Conservation (phyloP, 176 grass and related monocot species). For the Oryza australiensis region DNA sequence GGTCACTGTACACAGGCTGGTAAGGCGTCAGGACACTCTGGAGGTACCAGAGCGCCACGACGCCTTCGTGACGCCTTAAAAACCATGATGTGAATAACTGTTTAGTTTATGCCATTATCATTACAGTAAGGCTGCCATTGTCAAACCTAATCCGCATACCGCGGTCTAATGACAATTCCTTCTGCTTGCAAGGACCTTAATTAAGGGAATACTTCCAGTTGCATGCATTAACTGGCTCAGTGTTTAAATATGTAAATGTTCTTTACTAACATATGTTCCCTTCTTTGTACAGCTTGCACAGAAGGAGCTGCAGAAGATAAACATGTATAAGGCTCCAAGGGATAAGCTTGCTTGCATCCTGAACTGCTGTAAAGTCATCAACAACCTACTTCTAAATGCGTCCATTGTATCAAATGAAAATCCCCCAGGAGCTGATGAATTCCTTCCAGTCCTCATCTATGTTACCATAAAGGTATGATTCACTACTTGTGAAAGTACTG, state of each 20-base stretch:
- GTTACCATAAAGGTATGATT: constrained; percentile 88
- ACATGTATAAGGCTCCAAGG: constrained; percentile 94
- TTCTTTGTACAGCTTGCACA: constrained; percentile 76
- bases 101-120: constrained; percentile 18
- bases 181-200: background rate
- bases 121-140: background rate
- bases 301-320: constrained; percentile 98
- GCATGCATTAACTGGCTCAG: background rate
- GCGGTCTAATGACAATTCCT: background rate
- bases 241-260: constrained; percentile 12
- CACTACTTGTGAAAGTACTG: background rate
- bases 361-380: constrained; percentile 98
- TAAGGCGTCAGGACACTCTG: no score
- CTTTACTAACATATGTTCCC: constrained; percentile 19
- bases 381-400: constrained; percentile 88
- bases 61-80: no score
- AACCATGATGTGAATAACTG: no score
- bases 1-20: no score
- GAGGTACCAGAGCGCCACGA: no score
- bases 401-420: constrained; percentile 68
- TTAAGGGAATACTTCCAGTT: background rate
- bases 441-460: constrained; percentile 94
- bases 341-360: constrained; percentile 93
- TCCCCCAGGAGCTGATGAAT: constrained; percentile 91
- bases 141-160: background rate